These are phyloP conservation scores for Pythium myriotylum DNA, from an alignment of 352 stramenopile species.

Conservation along the genomic window DNA sequence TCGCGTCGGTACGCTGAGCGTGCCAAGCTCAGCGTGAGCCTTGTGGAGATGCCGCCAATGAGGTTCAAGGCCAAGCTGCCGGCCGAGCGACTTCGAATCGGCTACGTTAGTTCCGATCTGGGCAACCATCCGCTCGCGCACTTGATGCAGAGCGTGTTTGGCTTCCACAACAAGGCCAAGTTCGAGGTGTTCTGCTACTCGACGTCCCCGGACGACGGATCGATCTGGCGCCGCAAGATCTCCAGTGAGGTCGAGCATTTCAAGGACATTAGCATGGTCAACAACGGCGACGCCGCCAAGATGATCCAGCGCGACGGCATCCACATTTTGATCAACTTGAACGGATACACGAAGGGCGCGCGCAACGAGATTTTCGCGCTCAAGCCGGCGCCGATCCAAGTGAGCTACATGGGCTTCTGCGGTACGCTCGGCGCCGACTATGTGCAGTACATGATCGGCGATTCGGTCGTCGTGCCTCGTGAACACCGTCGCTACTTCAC, in stretches of 20 bases:
- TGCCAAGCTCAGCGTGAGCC: constrained; percentile 84
- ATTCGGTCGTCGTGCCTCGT: constrained; percentile 74
- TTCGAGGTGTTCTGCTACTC: constrained; percentile 94
- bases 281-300: constrained; percentile 68
- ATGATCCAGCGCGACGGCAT: constrained; percentile 87
- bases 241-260: constrained; percentile 89
- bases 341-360: constrained; percentile 93
- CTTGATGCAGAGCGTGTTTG: constrained; percentile 92
- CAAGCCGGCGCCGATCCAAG: constrained; percentile 86
- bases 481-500: constrained; percentile 75
- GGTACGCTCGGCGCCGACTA: constrained; percentile 91
- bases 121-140: constrained; percentile 92
- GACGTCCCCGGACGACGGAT: constrained; percentile 76
- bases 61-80: constrained; percentile 68
- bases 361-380: constrained; percentile 94
- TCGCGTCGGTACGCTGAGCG: constrained; percentile 77
- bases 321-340: constrained; percentile 92
- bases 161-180: constrained; percentile 81
- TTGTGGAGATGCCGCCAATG: constrained; percentile 82
- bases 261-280: constrained; percentile 70
- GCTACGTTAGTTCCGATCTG: constrained; percentile 91
- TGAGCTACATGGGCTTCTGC: constrained; percentile 91
- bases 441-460: constrained; percentile 93
- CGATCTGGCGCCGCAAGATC: constrained; percentile 83
- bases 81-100: constrained; percentile 77